Base-by-base conservation (phyloP, 305 asterid species). In the Rubia tinctorum region DNA sequence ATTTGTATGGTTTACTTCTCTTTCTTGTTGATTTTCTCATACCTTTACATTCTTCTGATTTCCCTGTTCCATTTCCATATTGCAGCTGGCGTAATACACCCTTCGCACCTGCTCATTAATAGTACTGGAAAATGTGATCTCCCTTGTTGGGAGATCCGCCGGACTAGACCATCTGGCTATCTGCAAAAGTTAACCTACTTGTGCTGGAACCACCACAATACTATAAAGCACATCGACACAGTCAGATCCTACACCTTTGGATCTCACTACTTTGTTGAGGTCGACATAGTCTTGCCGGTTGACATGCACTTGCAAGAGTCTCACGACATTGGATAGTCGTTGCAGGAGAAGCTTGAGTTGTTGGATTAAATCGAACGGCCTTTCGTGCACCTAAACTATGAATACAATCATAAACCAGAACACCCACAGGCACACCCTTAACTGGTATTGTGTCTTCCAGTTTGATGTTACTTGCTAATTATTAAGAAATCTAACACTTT, bases 211-310 rank as follows among this genome's bases (percentile, higher is more conserved):
- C 89, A 85, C 76, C 87, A 85, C 80, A 79, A 79, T 77, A 79
- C 85, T 72, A 75, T 85, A 77, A 77, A 83, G 49, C 89, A 85
- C 77, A 85, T 85, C 7, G 89, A 85, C 71, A 83, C 89, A 0
- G 89, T 85, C 43, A 68, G 87, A 77, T 87, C 87, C 25, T 85
- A 85, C 70, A 85, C 89, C 55, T 85, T 85, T 55, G 87, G 89
- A 70, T 85, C 87, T 11, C 85, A 83, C 79, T 83, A 83, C 80
- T 85, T 85, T 56, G 89, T 83, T 0, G 89, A 85, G 80, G 89
- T 85, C 65, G 89, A 85, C 68, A 83, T 85, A 37, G 89, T 85
- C 72, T 71, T 85, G 77, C 84, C 89, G 1, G 83, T 83, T 1
- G 66, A 77, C 76, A 83, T 85, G 89, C 82, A 82, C 40, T 77